Percentiles rank a stretch among this genome's conserved stretches.
These are phyloP conservation scores for Parathielavia appendiculata DNA, from an alignment of 495 filamentous ascomycete species.

Conservation along the genomic window DNA sequence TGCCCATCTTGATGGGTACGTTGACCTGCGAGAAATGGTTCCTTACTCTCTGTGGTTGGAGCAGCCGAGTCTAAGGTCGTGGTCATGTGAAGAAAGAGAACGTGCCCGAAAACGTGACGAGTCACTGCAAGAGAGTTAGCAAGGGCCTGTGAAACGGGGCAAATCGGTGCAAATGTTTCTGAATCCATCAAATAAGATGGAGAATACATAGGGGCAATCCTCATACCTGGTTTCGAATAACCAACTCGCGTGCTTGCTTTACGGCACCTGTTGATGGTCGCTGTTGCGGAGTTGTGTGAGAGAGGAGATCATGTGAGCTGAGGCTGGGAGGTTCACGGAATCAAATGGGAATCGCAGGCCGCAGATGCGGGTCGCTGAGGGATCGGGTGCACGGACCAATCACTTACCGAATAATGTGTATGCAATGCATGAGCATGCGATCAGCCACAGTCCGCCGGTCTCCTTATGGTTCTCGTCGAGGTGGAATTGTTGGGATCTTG, in stretches of 20 bases:
- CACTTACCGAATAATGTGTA: constrained; percentile 3
- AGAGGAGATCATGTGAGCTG: constrained; percentile 34
- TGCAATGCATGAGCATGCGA: not conserved
- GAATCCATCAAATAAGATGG: not conserved
- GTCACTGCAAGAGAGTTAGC: constrained; percentile 25
- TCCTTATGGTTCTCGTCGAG: not conserved
- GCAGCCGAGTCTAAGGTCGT: constrained; percentile 31
- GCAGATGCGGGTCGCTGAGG: constrained; percentile 4
- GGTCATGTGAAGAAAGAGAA: constrained; percentile 33
- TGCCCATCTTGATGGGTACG: constrained; percentile 1
- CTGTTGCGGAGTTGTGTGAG: constrained; percentile 27
- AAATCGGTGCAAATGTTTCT: constrained; percentile 15
- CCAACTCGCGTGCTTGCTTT: constrained; percentile 8
- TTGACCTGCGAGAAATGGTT: not conserved
- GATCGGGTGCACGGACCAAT: constrained; percentile 24
- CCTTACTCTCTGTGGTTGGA: constrained; percentile 27
- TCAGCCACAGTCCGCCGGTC: constrained; percentile 6
- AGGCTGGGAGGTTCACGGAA: constrained; percentile 19
- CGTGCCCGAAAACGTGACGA: constrained; percentile 38
- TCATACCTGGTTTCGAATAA: constrained; percentile 24
- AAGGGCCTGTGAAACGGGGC: constrained; percentile 13
- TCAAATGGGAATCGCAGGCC: constrained; percentile 13
- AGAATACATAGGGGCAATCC: not conserved
- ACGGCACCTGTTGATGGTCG: constrained; percentile 9
- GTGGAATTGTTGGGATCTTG: too few species aligned